phyloP scores from a whole-genome alignment of 2,329 filamentous ascomycete genomes.

The Chaetomium sp. region DNA sequence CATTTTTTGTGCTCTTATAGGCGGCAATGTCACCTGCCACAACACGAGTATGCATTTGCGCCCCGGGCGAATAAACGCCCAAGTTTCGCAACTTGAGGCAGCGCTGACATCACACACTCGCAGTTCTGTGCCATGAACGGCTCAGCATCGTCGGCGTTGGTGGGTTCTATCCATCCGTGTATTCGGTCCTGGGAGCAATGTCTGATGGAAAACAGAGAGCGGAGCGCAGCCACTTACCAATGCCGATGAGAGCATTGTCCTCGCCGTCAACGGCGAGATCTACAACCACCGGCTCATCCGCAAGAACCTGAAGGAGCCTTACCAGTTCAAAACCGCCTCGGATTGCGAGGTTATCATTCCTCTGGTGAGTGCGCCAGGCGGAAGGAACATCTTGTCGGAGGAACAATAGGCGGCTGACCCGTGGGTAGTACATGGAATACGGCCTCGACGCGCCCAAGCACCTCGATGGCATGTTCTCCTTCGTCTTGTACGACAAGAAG shows the following conservation, averaged over 20 bases:
- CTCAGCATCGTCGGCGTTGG: conserved; percentile 96
- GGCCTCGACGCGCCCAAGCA: conserved; percentile 88
- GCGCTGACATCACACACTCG: conserved; percentile 40
- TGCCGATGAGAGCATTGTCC: conserved; percentile 81
- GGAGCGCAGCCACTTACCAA: conserved; percentile 95
- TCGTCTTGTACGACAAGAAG: conserved; percentile 95
- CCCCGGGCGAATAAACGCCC: conserved; percentile 1
- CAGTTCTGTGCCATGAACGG: conserved; percentile 95
- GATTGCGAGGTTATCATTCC: conserved; percentile 99
- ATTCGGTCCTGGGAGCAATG: conserved; percentile 23
- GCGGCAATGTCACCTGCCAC: conserved; percentile 86
- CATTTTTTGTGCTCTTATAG: conserved; percentile 47
- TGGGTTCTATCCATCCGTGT: conserved; percentile 49
- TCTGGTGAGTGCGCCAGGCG: conserved; percentile 61
- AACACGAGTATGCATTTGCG: conserved; percentile 74
- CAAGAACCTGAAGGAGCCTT: conserved; percentile 79
- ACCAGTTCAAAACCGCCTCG: conserved; percentile 98
- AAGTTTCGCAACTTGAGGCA: conserved; percentile 12
- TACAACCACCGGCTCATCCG: conserved; percentile 98
- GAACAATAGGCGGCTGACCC: neutral
- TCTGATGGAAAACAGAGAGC: conserved; percentile 64
- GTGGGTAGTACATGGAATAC: conserved; percentile 79
- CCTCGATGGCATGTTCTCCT: conserved; percentile 99
- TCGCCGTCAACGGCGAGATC: conserved; percentile 99
- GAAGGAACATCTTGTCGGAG: neutral